These are phyloP conservation scores for Paraconiothyrium sp. DNA, from an alignment of 2,329 filamentous ascomycete genomes.

Conservation along the genomic window DNA sequence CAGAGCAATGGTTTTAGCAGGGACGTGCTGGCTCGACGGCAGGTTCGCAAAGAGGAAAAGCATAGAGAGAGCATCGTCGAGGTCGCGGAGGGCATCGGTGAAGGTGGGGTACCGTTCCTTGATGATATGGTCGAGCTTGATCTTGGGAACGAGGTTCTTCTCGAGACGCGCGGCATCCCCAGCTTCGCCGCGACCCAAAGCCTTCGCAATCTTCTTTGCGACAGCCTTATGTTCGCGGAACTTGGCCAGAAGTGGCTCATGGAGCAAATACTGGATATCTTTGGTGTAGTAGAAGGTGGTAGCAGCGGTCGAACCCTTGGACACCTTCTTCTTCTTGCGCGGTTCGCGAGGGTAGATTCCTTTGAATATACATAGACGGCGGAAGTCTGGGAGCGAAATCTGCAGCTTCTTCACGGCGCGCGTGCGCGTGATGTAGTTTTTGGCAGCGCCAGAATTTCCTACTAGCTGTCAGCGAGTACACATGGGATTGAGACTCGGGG, in stretches of 20 bases:
- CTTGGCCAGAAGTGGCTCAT: constrained; percentile 92
- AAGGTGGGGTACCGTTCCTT: constrained; percentile 99
- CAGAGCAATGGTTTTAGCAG: constrained; percentile 92
- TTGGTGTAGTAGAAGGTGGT: constrained; percentile 94
- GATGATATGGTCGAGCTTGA: constrained; percentile 95
- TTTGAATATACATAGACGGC: constrained; percentile 99
- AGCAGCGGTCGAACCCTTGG: constrained; percentile 85
- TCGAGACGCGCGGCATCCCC: constrained; percentile 88
- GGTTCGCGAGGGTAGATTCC: constrained; percentile 98
- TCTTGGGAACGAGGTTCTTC: constrained; percentile 87
- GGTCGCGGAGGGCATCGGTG: constrained; percentile 88
- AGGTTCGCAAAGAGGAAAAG: constrained; percentile 97
- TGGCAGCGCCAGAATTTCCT: constrained; percentile 89
- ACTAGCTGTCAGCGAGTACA: constrained; percentile 29
- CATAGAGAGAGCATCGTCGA: constrained; percentile 97
- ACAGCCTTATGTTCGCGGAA: constrained; percentile 97
- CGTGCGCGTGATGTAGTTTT: constrained; percentile 97
- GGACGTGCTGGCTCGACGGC: constrained; percentile 86
- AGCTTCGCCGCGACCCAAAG: constrained; percentile 90
- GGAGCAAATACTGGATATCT: constrained; percentile 97
- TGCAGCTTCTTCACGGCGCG: constrained; percentile 98
- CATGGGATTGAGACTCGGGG: constrained; percentile 10
- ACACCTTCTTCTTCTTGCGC: constrained; percentile 95
- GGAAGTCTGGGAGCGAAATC: constrained; percentile 95
- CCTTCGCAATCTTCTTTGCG: constrained; percentile 96